Conservation (phyloP, 805 yeast genomes). For the Spathaspora passalidarum region DNA sequence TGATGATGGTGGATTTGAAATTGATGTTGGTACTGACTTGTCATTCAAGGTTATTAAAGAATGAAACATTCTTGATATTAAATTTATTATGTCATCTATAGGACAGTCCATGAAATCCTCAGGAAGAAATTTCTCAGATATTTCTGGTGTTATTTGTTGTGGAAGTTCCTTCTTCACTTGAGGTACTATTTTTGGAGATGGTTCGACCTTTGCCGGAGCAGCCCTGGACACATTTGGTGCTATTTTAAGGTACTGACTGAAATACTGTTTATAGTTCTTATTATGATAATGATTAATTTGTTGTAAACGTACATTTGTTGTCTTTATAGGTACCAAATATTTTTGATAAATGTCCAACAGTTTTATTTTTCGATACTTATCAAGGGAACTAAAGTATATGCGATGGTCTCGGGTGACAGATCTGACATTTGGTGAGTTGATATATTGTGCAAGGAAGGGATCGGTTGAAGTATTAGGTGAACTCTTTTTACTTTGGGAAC, state of each 20-base stretch:
- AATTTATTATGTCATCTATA: conserved; percentile 62
- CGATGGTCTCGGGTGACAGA: conserved; percentile 15
- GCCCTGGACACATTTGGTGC: not conserved
- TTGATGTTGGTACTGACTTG: conserved; percentile 34
- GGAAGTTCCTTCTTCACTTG: not conserved
- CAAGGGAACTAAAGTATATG: conserved; percentile 17
- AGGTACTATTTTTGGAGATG: conserved; percentile 1
- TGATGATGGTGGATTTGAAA: conserved; percentile 23
- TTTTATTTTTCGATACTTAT: conserved; percentile 15
- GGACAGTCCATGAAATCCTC: conserved; percentile 61
- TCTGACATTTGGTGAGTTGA: conserved; percentile 14
- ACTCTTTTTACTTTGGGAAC: not conserved
- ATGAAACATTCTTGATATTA: conserved; percentile 77
- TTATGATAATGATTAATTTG: conserved; percentile 2
- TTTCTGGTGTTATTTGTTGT: conserved; percentile 1
- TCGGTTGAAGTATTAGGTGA: conserved; percentile 9
- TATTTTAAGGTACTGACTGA: not conserved
- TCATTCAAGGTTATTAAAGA: conserved; percentile 78
- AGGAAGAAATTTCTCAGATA: conserved; percentile 32
- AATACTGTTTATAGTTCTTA: conserved; percentile 2
- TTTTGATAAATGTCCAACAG: conserved; percentile 22
- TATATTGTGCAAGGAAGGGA: conserved; percentile 20
- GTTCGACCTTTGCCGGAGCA: not conserved
- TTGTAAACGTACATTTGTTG: conserved; percentile 1
- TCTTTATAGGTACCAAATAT: conserved; percentile 13